A percentile compares a stretch with the other conserved stretches of the same genome.
Evolutionary conservation across 2,329 filamentous ascomycete species (phyloP).

Genomic region (Neopestalotiopsis rosae): DNA sequence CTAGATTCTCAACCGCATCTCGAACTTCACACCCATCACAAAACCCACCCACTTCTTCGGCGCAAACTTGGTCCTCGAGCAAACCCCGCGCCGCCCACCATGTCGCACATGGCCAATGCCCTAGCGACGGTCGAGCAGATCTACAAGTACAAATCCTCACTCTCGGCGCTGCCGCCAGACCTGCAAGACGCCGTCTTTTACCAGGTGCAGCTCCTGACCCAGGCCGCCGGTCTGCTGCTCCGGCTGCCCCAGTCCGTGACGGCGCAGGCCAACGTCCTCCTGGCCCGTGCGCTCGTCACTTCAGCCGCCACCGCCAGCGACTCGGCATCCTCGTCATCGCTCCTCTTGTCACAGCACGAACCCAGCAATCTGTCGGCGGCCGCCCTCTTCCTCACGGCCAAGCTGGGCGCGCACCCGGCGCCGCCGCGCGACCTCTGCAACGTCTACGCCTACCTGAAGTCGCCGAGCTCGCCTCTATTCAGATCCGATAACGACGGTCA

Average conservation of each 20-base stretch:
- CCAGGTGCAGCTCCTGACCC: conserved; percentile 74
- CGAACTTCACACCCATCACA: neutral
- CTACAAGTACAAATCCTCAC: conserved; percentile 52
- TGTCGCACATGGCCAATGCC: conserved; percentile 72
- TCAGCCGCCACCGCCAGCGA: conserved; percentile 34
- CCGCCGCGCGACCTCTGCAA: conserved; percentile 82
- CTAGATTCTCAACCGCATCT: neutral
- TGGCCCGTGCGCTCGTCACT: conserved; percentile 80
- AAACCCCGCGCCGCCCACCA: conserved; percentile 31
- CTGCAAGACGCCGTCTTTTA: conserved; percentile 76
- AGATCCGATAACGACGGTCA: conserved; percentile 41
- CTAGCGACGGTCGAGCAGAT: conserved; percentile 77
- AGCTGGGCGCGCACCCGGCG: conserved; percentile 78
- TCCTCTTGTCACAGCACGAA: conserved; percentile 44
- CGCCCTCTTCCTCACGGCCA: conserved; percentile 79
- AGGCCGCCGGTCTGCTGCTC: conserved; percentile 80
- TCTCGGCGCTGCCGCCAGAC: conserved; percentile 67
- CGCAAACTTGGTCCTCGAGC: neutral
- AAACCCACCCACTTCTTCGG: neutral
- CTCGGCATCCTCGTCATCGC: conserved; percentile 51
- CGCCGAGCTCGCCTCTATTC: conserved; percentile 62
- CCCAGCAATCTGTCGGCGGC: conserved; percentile 80
- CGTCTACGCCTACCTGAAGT: conserved; percentile 82
- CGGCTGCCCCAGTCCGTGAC: conserved; percentile 85
- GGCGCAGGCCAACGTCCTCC: conserved; percentile 81